phyloP scores from a whole-genome alignment of 768 basidiomycete species.

The Lyophyllum semitale region DNA sequence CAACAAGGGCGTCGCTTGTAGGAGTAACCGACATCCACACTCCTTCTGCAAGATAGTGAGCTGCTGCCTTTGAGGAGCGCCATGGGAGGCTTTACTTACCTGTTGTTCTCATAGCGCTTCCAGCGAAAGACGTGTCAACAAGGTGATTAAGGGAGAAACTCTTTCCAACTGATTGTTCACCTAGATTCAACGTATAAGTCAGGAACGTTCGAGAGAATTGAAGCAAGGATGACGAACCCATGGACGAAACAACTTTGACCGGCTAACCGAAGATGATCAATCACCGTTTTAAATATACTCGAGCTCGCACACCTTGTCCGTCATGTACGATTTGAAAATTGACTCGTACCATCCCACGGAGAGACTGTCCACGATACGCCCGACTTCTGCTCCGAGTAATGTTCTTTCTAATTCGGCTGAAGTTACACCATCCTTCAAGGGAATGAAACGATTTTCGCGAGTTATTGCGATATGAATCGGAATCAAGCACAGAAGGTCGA shows the following conservation, averaged over 20 bases:
- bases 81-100: conserved; percentile 21
- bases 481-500: conserved; percentile 60
- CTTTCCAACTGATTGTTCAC: conserved; percentile 68
- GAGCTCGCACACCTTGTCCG: conserved; percentile 42
- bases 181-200: conserved; percentile 21
- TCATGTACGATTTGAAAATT: conserved; percentile 63
- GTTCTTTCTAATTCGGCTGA: conserved; percentile 52
- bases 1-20: conserved; percentile 51
- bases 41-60: conserved; percentile 37
- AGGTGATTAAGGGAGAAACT: conserved; percentile 62
- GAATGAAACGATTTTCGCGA: conserved; percentile 60
- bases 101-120: conserved; percentile 67
- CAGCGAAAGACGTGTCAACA: conserved; percentile 65
- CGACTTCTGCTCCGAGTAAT: conserved; percentile 60
- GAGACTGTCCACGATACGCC: conserved; percentile 54
- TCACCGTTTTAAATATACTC: neutral
- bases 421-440: conserved; percentile 54
- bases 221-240: conserved; percentile 39
- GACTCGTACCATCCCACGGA: conserved; percentile 70
- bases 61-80: neutral
- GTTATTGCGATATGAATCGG: conserved; percentile 66
- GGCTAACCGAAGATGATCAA: conserved; percentile 37
- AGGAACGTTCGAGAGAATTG: neutral
- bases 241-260: conserved; percentile 65
- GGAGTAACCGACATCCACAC: conserved; percentile 72